Evolutionary conservation across 805 yeast species (phyloP).

Genomic region (Komagataella kurtzmanii): DNA sequence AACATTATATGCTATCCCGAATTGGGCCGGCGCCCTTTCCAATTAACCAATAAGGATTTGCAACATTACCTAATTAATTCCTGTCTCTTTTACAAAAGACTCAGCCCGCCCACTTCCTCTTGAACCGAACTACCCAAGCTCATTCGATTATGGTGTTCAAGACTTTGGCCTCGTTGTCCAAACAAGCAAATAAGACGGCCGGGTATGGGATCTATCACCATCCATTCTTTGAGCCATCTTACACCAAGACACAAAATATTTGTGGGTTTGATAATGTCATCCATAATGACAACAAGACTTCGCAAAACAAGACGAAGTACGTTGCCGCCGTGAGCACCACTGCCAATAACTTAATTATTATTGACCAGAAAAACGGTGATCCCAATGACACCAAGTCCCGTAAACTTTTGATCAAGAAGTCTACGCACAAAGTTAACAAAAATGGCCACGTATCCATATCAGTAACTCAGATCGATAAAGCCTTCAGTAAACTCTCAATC

Average conservation of each 20-base stretch:
- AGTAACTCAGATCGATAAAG: constrained; percentile 9
- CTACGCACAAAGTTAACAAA: constrained; percentile 12
- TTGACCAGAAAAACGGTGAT: constrained; percentile 7
- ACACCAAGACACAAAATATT: constrained; percentile 15
- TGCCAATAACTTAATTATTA: constrained; percentile 16
- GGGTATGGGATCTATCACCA: constrained; percentile 5
- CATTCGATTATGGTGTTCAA: constrained; percentile 13
- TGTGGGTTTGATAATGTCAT: constrained; percentile 15
- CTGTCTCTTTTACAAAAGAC: not conserved
- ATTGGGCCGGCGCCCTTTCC: not conserved
- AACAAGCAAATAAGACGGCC: constrained; percentile 6
- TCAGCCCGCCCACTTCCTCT: not conserved
- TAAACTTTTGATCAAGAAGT: constrained; percentile 12
- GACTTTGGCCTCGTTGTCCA: constrained; percentile 14
- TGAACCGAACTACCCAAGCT: not conserved
- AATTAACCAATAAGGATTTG: not conserved
- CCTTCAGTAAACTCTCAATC: constrained; percentile 11
- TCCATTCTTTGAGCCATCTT: constrained; percentile 22
- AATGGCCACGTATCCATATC: constrained; percentile 17
- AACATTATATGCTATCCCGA: not conserved
- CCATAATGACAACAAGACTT: constrained; percentile 7
- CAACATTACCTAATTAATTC: not conserved
- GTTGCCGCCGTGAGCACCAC: constrained; percentile 12
- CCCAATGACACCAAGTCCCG: constrained; percentile 6
- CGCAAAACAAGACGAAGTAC: constrained; percentile 10